phyloP scores from a whole-genome alignment of 345 rosid genomes.

The Balakata baccata region DNA sequence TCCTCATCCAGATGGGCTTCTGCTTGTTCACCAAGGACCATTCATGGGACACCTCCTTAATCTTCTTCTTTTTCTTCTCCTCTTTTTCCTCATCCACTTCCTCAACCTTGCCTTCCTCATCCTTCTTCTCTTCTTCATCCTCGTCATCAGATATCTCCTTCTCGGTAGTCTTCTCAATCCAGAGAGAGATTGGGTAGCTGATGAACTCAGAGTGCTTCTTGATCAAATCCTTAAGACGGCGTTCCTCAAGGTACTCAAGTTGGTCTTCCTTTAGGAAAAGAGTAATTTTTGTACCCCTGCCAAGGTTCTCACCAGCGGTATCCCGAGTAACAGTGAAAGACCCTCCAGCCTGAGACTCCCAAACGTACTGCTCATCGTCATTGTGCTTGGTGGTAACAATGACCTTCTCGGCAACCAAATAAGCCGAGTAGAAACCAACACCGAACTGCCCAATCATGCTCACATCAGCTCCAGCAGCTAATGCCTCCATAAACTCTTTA shows the following conservation, averaged over 20 bases:
- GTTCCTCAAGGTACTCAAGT: conserved; percentile 86
- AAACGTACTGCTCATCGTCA: conserved; percentile 80
- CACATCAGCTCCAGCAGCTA: conserved; percentile 86
- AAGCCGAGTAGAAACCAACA: conserved; percentile 83
- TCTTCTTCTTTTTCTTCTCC: conserved; percentile 83
- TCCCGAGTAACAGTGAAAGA: conserved; percentile 84
- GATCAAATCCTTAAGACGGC: conserved; percentile 73
- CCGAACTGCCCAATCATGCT: conserved; percentile 91
- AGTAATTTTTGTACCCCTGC: conserved; percentile 76
- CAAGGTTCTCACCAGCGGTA: conserved; percentile 60
- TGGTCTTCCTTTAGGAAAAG: conserved; percentile 81
- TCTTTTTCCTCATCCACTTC: conserved; percentile 75
- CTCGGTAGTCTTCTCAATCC: conserved; percentile 87
- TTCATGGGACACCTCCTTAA: conserved; percentile 85
- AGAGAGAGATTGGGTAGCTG: conserved; percentile 78
- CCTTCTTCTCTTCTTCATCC: conserved; percentile 82
- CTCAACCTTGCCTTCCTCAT: conserved; percentile 79
- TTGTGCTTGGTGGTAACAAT: conserved; percentile 74
- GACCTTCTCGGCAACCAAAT: conserved; percentile 79
- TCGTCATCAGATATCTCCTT: conserved; percentile 88
- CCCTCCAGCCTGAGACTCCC: conserved; percentile 97
- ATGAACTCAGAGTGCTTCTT: conserved; percentile 97
- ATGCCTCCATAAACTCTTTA: conserved; percentile 85
- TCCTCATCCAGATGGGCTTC: conserved; percentile 97
- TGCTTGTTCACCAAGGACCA: conserved; percentile 89